Evolutionary conservation across 2,329 filamentous ascomycete species (phyloP), one percentile per base, ranked within the genome.

Genomic region (Colletotrichum paranaense): DNA sequence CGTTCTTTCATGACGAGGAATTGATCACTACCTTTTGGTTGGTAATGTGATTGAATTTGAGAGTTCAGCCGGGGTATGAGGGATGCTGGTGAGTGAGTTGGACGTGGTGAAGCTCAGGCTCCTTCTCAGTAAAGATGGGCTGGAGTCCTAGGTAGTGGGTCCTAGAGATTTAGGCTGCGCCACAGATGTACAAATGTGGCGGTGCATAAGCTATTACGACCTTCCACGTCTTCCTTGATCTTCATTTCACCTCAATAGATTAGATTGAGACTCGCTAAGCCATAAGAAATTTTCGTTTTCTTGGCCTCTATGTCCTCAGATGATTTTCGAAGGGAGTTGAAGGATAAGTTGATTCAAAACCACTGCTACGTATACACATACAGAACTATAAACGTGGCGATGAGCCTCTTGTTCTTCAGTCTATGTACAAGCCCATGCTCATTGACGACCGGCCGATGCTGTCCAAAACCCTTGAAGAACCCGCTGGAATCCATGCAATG

Each of bases 321-420:
- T n/a, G 9, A 5, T 35, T n/a, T n/a, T 58, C 2, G 5, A 9
- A 8, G 30, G 14, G 16, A 42, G 26, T 2, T 4, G 26, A 9
- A 26, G 12, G 9, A 52, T 66, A 49, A 9, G 28, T 62, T 53
- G 14, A 19, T 68, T 28, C 4, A 14, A 62, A 49, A 46, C 26
- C 8, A 59, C 56, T 70, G 26, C 59, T 70, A 72, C 42, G 53
- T 60, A 59, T 70, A 60, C 70, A 64, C 24, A 32, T 69, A 70
- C 59, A 65, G 42, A 55, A 35, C 52, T 68, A 74, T 72, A 53
- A 74, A 68, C 57, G 52, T 72, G 72, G 72, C 72, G 72, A 72
- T 59, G 72, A 72, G 72, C 72, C 72, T 38, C 67, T 57, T 70
- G 68, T 62, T 74, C 68, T 73, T 58, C 72, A 74, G 72, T 74